Evolutionary conservation across 257 asterid species (phyloP), one percentile per base, ranked within the genome.

Genomic region (Capsicum chinense): DNA sequence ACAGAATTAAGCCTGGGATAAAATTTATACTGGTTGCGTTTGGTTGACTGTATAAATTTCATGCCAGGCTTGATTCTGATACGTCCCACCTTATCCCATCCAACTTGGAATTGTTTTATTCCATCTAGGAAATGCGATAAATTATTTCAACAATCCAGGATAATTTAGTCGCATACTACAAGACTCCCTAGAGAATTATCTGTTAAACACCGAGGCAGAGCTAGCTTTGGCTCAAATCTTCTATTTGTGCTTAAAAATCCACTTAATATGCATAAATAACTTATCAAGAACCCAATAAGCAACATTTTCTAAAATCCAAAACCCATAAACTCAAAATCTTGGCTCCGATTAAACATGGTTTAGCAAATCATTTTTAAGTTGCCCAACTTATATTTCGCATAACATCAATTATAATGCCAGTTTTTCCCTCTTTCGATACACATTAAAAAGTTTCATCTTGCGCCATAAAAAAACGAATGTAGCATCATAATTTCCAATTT

Each of bases 301-400:
- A 7, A 7, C 7, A 1, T 15, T 37, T 68, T 69, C 33, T 69
- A 69, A 10, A 66, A 69, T 69, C 33, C 15, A 60, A 2, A 60
- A 59, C 66, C 66, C 14, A 42, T 39, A 42, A 42, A 39, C 15
- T 16, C 15, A 69, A 69, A 16, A 0, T 69, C 79, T 26, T 26
- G 2, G 33, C 33, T 69, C 2, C n/a, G 5, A 42, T 8, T 37
- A 69, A 69, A 39, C 78, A 39, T 8, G 26, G 14, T 69, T 69
- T 69, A 69, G 54, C 78, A 39, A 69, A 69, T 68, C 52, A 39
- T 68, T 13, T 68, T 13, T 7, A 68, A 68, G 78, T 15, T 67
- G 74, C 7, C 15, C 4, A 56, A 56, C 50, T 35, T 13, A 67
- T 42, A 67, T 35, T 67, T 35, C 33, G 1, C 57, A 47, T 44